Conservation (phyloP, 345 rosid genomes). For the Camelina sativa region DNA sequence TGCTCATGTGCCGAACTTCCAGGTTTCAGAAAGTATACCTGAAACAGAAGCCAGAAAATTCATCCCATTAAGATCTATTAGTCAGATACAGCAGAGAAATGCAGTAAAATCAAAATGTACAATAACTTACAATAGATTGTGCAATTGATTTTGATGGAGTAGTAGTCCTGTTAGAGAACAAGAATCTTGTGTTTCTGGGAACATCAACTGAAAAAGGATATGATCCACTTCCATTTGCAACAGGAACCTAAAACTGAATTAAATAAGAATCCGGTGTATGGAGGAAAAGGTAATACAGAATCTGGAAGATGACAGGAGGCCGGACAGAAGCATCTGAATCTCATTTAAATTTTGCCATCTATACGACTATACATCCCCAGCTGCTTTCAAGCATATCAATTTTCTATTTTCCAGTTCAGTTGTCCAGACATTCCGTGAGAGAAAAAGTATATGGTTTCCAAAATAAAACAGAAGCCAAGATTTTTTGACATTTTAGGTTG, state of each 20-base stretch:
- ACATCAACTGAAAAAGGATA: constrained; percentile 93
- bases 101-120: constrained; percentile 17
- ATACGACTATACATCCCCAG: constrained; percentile 11
- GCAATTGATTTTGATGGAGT: constrained; percentile 93
- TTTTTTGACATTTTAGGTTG: constrained; percentile 5
- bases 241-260: constrained; percentile 77
- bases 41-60: constrained; percentile 39
- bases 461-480: constrained; percentile 17
- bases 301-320: constrained; percentile 6
- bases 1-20: constrained; percentile 73
- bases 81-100: constrained; percentile 38
- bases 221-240: constrained; percentile 95
- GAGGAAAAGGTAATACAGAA: constrained; percentile 27
- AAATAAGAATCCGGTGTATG: constrained; percentile 28
- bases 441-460: not conserved
- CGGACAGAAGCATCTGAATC: constrained; percentile 22
- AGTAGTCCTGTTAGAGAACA: constrained; percentile 78
- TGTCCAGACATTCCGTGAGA: constrained; percentile 21
- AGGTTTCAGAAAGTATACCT: constrained; percentile 90
- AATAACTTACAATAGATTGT: constrained; percentile 77
- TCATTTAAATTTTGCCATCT: constrained; percentile 8
- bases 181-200: constrained; percentile 92
- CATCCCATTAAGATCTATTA: constrained; percentile 38
- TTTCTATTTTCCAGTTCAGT: constrained; percentile 21
- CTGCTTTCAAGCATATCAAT: not conserved